Evolutionary conservation across 768 basidiomycete genomes (phyloP).

Genomic region (Daedaleopsis sinensis): DNA sequence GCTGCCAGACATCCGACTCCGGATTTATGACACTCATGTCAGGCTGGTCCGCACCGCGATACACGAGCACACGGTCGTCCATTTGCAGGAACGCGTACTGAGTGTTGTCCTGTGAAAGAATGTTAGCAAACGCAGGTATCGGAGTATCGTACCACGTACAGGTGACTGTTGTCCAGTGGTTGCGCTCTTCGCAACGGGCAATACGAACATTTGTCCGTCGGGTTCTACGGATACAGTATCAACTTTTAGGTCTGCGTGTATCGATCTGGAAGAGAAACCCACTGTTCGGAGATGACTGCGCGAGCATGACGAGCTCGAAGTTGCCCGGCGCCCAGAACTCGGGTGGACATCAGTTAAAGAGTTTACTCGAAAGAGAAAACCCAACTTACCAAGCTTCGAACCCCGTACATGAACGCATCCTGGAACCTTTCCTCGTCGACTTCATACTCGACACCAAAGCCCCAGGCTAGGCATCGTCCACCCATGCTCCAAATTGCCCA

Average conservation of each 20-base stretch:
- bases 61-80: slow-evolving; percentile 92
- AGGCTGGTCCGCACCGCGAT: slow-evolving; percentile 95
- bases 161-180: slow-evolving; percentile 91
- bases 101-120: slow-evolving; percentile 76
- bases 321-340: slow-evolving; percentile 96
- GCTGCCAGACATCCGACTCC: slow-evolving; percentile 97
- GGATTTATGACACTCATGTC: slow-evolving; percentile 99
- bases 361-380: not conserved
- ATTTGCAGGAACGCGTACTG: slow-evolving; percentile 94
- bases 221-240: slow-evolving; percentile 39
- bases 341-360: slow-evolving; percentile 1
- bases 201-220: slow-evolving; percentile 75
- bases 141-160: slow-evolving; percentile 45
- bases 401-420: slow-evolving; percentile 85
- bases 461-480: slow-evolving; percentile 83
- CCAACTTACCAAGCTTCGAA: slow-evolving; percentile 65
- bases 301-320: slow-evolving; percentile 81
- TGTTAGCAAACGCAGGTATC: slow-evolving; percentile 7
- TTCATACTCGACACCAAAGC: slow-evolving; percentile 66
- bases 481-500: slow-evolving; percentile 93
- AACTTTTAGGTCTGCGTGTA: slow-evolving; percentile 10
- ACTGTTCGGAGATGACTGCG: slow-evolving; percentile 58
- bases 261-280: slow-evolving; percentile 21
- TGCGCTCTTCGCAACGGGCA: slow-evolving; percentile 95
- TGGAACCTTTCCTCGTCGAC: slow-evolving; percentile 68